These are phyloP conservation scores for Lentinula guzmanii DNA, from an alignment of 768 basidiomycete genomes.

Conservation along the genomic window DNA sequence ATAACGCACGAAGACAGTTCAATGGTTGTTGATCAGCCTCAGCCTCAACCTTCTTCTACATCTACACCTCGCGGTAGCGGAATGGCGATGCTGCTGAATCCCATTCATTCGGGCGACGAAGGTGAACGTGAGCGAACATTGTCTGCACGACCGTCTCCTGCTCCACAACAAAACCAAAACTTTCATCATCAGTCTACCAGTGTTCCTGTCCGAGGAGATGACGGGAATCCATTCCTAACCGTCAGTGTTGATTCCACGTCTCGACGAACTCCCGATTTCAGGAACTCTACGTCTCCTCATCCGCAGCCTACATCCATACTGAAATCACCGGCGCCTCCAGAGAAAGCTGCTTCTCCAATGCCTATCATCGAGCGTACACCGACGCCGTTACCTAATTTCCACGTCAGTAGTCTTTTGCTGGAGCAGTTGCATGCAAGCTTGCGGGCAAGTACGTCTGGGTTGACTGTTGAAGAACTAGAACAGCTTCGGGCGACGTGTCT, in stretches of 20 bases:
- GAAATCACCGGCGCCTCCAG: neutral
- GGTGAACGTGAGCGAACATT: neutral
- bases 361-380: slow-evolving; percentile 52
- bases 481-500: slow-evolving; percentile 85
- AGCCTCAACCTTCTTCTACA: neutral
- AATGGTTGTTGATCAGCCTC: neutral
- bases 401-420: slow-evolving; percentile 48
- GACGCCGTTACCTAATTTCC: slow-evolving; percentile 75
- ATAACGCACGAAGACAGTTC: no score
- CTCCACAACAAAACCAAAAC: neutral
- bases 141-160: neutral
- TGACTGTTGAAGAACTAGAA: slow-evolving; percentile 88
- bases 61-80: neutral
- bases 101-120: neutral
- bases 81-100: slow-evolving; percentile 6
- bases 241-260: neutral
- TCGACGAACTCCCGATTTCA: neutral
- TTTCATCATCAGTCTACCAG: neutral
- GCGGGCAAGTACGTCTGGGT: slow-evolving; percentile 41
- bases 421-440: slow-evolving; percentile 43
- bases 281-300: neutral
- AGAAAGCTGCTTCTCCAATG: slow-evolving; percentile 17
- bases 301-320: slow-evolving; percentile 3
- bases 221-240: slow-evolving; percentile 1
- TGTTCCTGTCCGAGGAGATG: neutral